Evolutionary conservation across 1,139 yeast species (phyloP), one percentile per base, ranked within the genome.

Genomic region (Zygotorulaspora mrakii): DNA sequence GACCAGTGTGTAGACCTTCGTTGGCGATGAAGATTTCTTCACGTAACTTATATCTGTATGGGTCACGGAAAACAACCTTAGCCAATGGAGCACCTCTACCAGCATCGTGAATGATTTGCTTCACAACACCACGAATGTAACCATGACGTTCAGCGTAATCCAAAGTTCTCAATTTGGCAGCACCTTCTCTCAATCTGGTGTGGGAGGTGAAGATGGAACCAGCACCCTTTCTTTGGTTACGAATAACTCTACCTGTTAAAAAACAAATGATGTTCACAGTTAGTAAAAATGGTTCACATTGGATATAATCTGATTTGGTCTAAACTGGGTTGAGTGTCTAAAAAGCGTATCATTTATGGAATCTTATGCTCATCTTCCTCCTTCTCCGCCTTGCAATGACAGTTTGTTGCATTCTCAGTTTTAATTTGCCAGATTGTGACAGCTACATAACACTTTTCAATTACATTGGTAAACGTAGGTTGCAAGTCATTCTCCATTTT

Each of bases 151-250:
- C 98, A 72, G 97, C 95, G 68, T 81, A 91, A 75, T 91, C 98
- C 74, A 91, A 84, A 71, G 95, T 84, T 83, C 98, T 87, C 73
- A 89, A 84, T 85, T 89, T 91, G 73, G 99, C 99, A 71, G 98
- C 97, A 73, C 98, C 99, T 79, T 94, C 86, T 84, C 98, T 87
- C 74, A 94, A 87, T 78, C 97, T 91, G 81, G 97, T 91, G 91
- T 89, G 95, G 68, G 98, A 82, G 73, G 95, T 85, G 88, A 94
- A 94, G 82, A 94, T 88, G 69, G 97, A 89, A 71, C 98, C 98
- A 77, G 96, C 97, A 83, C 97, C 97, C 80, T 94, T 94, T 87
- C 99, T 89, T 85, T 94, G 98, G 83, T 94, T 91, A 80, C 98
- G 95, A 81, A 94, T 94, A 78, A 94, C 99, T 84, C 98, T 91